A percentile compares a stretch with the other conserved stretches of the same genome.
Conservation (phyloP, 768 basidiomycete species). For the Chiua virens region DNA sequence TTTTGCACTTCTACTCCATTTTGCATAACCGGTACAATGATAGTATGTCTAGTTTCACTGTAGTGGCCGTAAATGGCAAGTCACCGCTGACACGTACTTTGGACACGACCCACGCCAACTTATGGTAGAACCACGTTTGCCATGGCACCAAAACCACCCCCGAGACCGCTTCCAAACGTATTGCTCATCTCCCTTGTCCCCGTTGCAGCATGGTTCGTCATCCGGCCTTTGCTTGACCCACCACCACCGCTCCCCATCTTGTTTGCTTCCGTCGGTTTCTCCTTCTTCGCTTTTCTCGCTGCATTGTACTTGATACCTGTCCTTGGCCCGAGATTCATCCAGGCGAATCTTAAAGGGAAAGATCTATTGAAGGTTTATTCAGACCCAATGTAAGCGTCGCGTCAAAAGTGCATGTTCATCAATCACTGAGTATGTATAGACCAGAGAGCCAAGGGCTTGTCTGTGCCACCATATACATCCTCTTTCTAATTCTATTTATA, state of each 20-base stretch:
- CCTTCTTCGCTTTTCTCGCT: constrained; percentile 76
- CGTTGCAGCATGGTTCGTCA: constrained; percentile 69
- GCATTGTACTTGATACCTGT: constrained; percentile 80
- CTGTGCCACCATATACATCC: constrained; percentile 85
- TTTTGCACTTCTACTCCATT: no score
- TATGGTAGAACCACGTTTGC: background rate
- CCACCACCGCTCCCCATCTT: constrained; percentile 69
- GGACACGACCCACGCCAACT: no score
- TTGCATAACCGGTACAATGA: no score
- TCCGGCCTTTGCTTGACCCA: constrained; percentile 70
- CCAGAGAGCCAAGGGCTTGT: constrained; percentile 94
- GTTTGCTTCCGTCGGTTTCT: constrained; percentile 79
- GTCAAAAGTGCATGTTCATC: background rate
- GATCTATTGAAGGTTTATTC: constrained; percentile 85
- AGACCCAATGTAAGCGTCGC: constrained; percentile 59
- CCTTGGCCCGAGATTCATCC: constrained; percentile 76
- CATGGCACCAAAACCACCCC: constrained; percentile 30
- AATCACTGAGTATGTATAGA: constrained; percentile 41
- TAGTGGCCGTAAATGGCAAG: no score
- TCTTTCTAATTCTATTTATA: constrained; percentile 86
- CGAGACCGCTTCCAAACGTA: constrained; percentile 52
- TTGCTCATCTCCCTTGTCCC: constrained; percentile 63
- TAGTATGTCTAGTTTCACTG: no score
- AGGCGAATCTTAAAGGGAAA: constrained; percentile 78
- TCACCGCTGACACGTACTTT: no score